A percentile compares a stretch with the other conserved stretches of the same genome.
Conservation (phyloP, 306 rosid species). For the Fragaria ananassa region DNA sequence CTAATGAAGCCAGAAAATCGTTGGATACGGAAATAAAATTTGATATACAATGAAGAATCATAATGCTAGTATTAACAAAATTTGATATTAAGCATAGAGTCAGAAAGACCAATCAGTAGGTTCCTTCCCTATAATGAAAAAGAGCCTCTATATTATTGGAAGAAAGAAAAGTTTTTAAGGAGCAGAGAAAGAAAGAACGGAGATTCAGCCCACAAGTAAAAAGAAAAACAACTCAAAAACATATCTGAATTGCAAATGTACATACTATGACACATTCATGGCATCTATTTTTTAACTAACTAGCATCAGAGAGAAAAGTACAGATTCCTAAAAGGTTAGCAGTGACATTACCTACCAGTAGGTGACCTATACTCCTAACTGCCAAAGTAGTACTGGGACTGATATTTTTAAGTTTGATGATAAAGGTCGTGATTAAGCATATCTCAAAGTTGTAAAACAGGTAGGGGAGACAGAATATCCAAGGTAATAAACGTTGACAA, state of each 20-base stretch:
- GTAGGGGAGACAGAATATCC: not conserved
- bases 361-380: not conserved
- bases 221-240: not conserved
- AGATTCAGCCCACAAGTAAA: not conserved
- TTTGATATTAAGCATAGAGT: not conserved
- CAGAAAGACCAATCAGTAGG: not conserved
- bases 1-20: conserved; percentile 32
- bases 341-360: not conserved
- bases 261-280: not conserved
- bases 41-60: not conserved
- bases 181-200: not conserved
- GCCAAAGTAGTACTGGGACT: not conserved
- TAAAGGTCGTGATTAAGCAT: not conserved
- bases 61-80: not conserved
- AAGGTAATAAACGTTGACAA: not conserved
- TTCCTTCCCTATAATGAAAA: not conserved
- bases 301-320: not conserved
- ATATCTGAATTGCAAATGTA: not conserved
- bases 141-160: not conserved
- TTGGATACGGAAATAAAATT: not conserved
- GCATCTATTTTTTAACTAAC: not conserved
- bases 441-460: not conserved
- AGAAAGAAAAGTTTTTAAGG: not conserved
- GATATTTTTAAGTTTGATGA: not conserved
- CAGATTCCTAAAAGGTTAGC: not conserved